Evolutionary conservation across 2,329 filamentous ascomycete genomes (phyloP).

Genomic region (Verticillium nonalfalfae): DNA sequence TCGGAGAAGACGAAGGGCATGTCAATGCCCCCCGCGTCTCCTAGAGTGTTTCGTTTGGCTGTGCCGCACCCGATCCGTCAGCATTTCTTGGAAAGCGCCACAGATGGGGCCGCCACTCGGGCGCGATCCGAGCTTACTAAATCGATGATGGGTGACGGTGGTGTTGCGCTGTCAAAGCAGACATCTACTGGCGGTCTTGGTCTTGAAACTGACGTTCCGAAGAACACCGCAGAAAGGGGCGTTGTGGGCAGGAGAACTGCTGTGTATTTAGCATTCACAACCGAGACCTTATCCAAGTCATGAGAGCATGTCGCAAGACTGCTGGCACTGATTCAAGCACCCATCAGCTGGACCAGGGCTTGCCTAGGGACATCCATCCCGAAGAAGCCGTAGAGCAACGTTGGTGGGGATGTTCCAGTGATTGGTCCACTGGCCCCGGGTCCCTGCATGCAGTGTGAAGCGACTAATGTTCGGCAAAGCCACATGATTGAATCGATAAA

Average conservation of each 20-base stretch:
- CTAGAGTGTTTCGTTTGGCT: conserved; percentile 8
- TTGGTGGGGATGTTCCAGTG: background rate
- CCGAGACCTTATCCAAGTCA: background rate
- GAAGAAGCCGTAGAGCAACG: conserved; percentile 15
- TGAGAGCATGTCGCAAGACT: background rate
- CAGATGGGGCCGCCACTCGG: background rate
- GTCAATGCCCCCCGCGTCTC: conserved; percentile 6
- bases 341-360: background rate
- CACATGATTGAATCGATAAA: background rate
- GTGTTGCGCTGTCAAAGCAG: background rate
- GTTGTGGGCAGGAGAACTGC: background rate
- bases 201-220: background rate
- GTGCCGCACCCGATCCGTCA: conserved; percentile 12
- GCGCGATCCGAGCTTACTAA: background rate
- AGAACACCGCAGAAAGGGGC: background rate
- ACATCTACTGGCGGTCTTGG: background rate
- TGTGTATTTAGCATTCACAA: background rate
- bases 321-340: background rate
- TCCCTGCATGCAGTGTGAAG: background rate
- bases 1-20: conserved; percentile 5
- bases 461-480: conserved; percentile 39
- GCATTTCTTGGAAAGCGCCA: background rate
- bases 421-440: background rate
- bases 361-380: background rate
- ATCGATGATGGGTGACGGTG: background rate